Evolutionary conservation across 305 asterid species (phyloP).

Genomic region (Fraxinus velutina): DNA sequence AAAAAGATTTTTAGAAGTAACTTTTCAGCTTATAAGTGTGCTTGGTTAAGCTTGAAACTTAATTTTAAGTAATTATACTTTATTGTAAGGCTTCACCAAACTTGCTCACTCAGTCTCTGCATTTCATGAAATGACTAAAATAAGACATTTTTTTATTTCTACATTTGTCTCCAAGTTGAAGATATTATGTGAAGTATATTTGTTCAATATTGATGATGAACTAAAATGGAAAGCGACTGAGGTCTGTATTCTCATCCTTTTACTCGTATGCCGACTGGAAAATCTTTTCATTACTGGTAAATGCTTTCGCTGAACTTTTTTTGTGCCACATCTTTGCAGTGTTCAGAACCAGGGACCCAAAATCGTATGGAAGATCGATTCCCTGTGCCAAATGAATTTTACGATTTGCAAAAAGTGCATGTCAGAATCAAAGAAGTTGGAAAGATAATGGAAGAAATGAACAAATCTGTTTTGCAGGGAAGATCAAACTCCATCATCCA

Average conservation of each 20-base stretch:
- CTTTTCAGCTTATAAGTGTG: neutral
- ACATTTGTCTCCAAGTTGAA: neutral
- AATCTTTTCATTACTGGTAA: constrained; percentile 1
- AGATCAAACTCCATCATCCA: constrained; percentile 32
- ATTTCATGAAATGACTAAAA: neutral
- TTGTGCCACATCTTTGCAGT: constrained; percentile 40
- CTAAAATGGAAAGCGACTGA: neutral
- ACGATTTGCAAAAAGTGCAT: constrained; percentile 58
- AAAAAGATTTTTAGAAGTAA: neutral
- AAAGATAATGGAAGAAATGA: constrained; percentile 57
- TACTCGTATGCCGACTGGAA: neutral
- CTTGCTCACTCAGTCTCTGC: neutral
- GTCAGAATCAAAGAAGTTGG: constrained; percentile 60
- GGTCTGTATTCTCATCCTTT: neutral
- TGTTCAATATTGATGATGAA: neutral
- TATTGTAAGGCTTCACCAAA: neutral
- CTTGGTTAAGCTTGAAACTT: neutral
- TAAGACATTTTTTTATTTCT: neutral
- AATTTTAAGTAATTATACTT: neutral
- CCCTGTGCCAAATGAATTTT: constrained; percentile 29
- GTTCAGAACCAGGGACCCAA: constrained; percentile 37
- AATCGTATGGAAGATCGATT: constrained; percentile 38
- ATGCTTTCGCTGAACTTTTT: neutral
- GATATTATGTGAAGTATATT: neutral
- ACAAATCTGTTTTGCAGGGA: constrained; percentile 37